A percentile compares a stretch with the other conserved stretches of the same genome.
Evolutionary conservation across 352 stramenopile genomes (phyloP).

Genomic region (Hyaloperonospora arabidopsidis): DNA sequence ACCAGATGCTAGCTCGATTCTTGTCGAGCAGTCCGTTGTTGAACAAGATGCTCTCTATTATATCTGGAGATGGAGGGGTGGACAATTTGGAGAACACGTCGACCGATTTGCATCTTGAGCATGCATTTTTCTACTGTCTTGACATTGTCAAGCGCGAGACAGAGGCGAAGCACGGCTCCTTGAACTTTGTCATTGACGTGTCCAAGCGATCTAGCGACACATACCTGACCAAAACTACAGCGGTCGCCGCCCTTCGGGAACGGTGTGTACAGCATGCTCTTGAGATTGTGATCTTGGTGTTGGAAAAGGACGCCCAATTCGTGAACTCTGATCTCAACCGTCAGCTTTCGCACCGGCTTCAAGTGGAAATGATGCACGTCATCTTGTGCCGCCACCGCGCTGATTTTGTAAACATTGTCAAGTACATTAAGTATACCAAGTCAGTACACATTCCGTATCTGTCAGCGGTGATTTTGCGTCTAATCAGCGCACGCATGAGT

Average conservation of each 20-base stretch:
- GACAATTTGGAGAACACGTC: conserved; percentile 67
- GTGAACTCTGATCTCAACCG: conserved; percentile 51
- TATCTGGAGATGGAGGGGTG: conserved; percentile 61
- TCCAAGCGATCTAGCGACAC: conserved; percentile 38
- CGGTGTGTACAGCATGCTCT: conserved; percentile 68
- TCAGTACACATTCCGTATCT: conserved; percentile 60
- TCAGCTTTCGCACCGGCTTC: conserved; percentile 48
- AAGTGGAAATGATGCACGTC: conserved; percentile 71
- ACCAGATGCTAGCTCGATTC: conserved; percentile 64
- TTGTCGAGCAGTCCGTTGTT: conserved; percentile 55
- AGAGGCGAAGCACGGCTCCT: conserved; percentile 53
- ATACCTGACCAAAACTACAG: conserved; percentile 45
- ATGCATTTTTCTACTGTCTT: conserved; percentile 79
- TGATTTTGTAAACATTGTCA: conserved; percentile 73
- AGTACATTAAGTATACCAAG: conserved; percentile 84
- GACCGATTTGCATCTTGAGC: conserved; percentile 64
- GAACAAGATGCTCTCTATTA: conserved; percentile 60
- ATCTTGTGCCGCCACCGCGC: conserved; percentile 61
- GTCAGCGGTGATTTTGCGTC: conserved; percentile 56
- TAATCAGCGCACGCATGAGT: conserved; percentile 59
- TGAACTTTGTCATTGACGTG: conserved; percentile 57
- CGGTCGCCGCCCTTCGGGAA: conserved; percentile 46
- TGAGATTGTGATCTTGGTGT: conserved; percentile 64
- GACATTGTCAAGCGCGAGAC: conserved; percentile 70
- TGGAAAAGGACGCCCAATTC: conserved; percentile 65